Evolutionary conservation across 306 rosid genomes (phyloP).

Genomic region (Potentilla sterilis): DNA sequence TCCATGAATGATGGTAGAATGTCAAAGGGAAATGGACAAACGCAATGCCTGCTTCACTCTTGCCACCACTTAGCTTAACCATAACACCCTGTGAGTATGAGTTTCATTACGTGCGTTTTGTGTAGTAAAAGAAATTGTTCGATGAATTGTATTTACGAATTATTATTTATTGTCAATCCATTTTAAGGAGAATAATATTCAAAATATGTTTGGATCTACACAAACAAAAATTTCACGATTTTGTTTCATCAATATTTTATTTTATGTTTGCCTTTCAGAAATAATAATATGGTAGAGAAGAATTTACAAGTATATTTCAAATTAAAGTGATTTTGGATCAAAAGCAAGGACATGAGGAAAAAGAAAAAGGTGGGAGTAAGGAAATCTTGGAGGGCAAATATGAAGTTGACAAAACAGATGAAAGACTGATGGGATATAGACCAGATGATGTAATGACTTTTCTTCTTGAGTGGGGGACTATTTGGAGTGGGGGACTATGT

Average conservation of each 20-base stretch:
- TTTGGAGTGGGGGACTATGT: not conserved
- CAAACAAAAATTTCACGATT: too few relatives aligned
- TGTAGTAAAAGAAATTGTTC: not conserved
- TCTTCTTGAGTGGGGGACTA: conserved; percentile 4
- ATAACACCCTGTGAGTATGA: not conserved
- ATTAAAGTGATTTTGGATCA: not conserved
- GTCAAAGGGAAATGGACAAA: conserved; percentile 47
- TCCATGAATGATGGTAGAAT: conserved; percentile 46
- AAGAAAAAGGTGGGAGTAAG: conserved; percentile 10
- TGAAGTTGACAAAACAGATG: conserved; percentile 38
- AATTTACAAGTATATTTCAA: not conserved
- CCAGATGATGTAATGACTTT: conserved; percentile 22
- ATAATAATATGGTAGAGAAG: too few relatives aligned
- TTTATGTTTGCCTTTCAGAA: too few relatives aligned
- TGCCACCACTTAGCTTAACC: conserved; percentile 8
- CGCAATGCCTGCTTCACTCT: conserved; percentile 54
- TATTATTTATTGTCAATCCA: not conserved
- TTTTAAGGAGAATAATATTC: too few relatives aligned
- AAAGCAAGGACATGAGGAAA: conserved; percentile 9
- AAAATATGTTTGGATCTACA: too few relatives aligned
- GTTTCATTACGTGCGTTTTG: not conserved
- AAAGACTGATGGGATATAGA: conserved; percentile 35
- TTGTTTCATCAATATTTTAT: too few relatives aligned
- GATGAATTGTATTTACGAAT: not conserved
- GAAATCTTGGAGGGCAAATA: conserved; percentile 15